Evolutionary conservation across 768 basidiomycete genomes (phyloP).

Genomic region (Podaxis carcinomalis): DNA sequence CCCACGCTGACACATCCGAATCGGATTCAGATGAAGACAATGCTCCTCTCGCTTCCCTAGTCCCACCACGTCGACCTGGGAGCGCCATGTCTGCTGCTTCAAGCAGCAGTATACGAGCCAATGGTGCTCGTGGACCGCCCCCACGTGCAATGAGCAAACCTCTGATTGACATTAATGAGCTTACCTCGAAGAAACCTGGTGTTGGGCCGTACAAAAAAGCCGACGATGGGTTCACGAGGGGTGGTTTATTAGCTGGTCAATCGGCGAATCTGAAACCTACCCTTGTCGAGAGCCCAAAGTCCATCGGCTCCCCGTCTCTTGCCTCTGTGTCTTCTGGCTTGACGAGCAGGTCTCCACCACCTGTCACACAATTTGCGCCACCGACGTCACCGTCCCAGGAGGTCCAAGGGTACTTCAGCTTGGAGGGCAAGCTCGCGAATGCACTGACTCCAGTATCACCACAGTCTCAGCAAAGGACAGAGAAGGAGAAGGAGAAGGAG

Average conservation of each 20-base stretch:
- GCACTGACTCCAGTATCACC: not conserved
- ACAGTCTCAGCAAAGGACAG: not conserved
- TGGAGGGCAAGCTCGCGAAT: not conserved
- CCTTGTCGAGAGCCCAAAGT: constrained; percentile 22
- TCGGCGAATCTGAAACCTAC: not conserved
- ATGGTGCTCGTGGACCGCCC: constrained; percentile 14
- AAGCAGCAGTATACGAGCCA: constrained; percentile 23
- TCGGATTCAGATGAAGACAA: constrained; percentile 42
- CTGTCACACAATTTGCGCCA: constrained; percentile 29
- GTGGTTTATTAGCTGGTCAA: constrained; percentile 1
- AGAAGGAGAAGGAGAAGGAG: not conserved
- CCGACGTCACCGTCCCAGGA: constrained; percentile 29
- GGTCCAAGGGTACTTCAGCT: not conserved
- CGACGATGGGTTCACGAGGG: constrained; percentile 2
- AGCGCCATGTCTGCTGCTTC: constrained; percentile 48
- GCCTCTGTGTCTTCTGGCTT: constrained; percentile 12
- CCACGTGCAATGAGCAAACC: constrained; percentile 29
- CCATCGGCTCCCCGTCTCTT: constrained; percentile 11
- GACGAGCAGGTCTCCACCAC: constrained; percentile 27
- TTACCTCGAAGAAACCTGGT: constrained; percentile 24
- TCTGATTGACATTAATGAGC: constrained; percentile 46
- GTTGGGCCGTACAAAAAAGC: not conserved
- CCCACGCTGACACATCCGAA: constrained; percentile 13
- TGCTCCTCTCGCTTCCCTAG: constrained; percentile 59
- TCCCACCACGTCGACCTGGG: constrained; percentile 63